A percentile compares a stretch with the other conserved stretches of the same genome.
Evolutionary conservation across 768 basidiomycete species (phyloP).

Genomic region (Naematelia encephala): DNA sequence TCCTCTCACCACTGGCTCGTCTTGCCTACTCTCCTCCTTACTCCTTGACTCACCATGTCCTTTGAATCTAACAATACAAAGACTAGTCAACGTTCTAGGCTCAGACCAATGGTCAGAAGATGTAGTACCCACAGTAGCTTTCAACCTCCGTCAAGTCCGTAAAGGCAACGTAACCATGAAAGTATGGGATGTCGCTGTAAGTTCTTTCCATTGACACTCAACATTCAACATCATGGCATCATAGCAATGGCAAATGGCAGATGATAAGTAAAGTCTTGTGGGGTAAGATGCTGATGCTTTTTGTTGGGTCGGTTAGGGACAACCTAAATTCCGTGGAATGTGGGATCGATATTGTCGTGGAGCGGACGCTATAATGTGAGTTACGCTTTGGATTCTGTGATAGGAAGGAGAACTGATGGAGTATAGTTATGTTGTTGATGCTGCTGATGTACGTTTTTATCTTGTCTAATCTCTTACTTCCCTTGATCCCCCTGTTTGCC

Average conservation of each 20-base stretch:
- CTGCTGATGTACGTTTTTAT: conserved; percentile 65
- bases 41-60: not conserved
- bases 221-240: not conserved
- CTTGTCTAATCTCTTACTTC: not conserved
- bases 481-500: not conserved
- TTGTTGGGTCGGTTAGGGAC: too few relatives aligned
- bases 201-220: conserved; percentile 21
- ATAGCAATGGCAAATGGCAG: too few relatives aligned
- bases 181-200: conserved; percentile 90
- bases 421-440: conserved; percentile 84
- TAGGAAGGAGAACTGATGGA: conserved; percentile 7
- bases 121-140: conserved; percentile 92
- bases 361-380: conserved; percentile 86
- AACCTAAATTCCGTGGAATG: conserved; percentile 90
- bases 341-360: conserved; percentile 93
- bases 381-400: conserved; percentile 2
- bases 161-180: conserved; percentile 88
- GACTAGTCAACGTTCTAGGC: conserved; percentile 78
- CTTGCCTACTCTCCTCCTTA: not conserved
- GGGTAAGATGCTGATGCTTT: too few relatives aligned
- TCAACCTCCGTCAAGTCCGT: conserved; percentile 81
- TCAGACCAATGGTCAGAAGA: conserved; percentile 86
- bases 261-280: too few relatives aligned
- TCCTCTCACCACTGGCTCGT: not conserved
- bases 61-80: conserved; percentile 5